phyloP scores from a whole-genome alignment of 2,329 filamentous ascomycete species.

The Trichoderma sp. region DNA sequence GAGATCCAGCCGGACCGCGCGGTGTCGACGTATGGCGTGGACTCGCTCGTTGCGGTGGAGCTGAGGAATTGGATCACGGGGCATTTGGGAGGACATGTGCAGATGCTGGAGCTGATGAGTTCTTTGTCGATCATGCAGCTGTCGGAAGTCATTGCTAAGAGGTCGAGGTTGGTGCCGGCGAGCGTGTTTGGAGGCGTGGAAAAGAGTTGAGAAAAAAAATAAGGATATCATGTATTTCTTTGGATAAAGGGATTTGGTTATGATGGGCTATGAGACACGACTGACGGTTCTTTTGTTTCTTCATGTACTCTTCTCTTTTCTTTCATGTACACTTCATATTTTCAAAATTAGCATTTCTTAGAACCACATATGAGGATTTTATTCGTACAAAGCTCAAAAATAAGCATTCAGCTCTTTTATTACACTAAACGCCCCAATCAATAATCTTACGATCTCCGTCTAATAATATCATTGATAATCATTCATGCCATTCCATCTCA shows the following conservation, averaged over 20 bases:
- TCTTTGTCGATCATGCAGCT: conserved; percentile 19
- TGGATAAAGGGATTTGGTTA: background rate
- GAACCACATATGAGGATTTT: background rate
- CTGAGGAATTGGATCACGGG: conserved; percentile 22
- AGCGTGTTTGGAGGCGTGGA: conserved; percentile 7
- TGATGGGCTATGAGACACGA: background rate
- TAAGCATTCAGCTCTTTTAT: background rate
- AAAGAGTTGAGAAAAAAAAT: background rate
- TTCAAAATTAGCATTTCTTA: background rate
- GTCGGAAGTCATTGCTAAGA: conserved; percentile 17
- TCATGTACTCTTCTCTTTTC: background rate
- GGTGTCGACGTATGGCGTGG: conserved; percentile 21
- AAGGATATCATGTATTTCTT: background rate
- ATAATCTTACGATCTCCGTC: background rate
- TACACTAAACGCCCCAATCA: conserved; percentile 9
- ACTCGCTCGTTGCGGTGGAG: conserved; percentile 21
- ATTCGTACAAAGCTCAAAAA: background rate
- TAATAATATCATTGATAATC: background rate
- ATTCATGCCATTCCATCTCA: background rate
- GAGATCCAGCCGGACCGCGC: conserved; percentile 21
- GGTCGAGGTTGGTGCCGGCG: conserved; percentile 17
- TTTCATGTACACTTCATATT: background rate
- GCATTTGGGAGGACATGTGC: conserved; percentile 8
- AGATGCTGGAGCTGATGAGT: conserved; percentile 21
- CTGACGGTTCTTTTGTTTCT: background rate